Base-by-base conservation (phyloP, 352 stramenopile genomes). In the Globisporangium middletonii region DNA sequence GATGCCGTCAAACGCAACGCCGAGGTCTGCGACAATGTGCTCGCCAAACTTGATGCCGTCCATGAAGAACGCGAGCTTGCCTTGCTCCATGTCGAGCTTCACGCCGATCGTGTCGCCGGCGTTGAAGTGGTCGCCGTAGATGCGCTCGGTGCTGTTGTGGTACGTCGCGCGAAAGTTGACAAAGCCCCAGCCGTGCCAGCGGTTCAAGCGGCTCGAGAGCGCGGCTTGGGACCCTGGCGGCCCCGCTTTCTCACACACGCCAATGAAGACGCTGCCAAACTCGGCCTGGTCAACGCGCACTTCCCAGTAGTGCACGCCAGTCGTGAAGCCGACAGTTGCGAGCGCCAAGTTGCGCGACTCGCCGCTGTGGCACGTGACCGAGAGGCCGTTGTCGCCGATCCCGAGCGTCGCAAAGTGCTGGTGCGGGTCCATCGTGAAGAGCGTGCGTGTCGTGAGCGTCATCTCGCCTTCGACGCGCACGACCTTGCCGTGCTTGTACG, bases 41-140 rank as follows among this genome's bases (percentile, higher is more conserved):
- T 99, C 96, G n/a, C 97, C 97, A 79, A 98, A 99, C 71, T 99
- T 99, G 50, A 99, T 94, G 19, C 96, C 97, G 67, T 99, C 97
- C 79, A 98, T 98, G 59, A 99, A 99, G 70, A 99, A 99, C 41
- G 90, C 94, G 45, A 99, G 67, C 50, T 96, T 97, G 38, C 97
- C 97, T 67, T 92, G 82, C 64, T 99, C 96, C 80, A 98, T 99
- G 77, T 99, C 96, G 12, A 99, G 81, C 57, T 98, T 80, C 6
- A 99, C 97, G 42, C 97, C 97, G 62, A 99, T 97, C n/a, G 89
- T 98, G 75, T 99, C 97, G 41, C 95, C 96, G 26, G 94, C 83
- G 64, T 94, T 94, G 52, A 94, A 95, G 57, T 94, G 83, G 55
- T 94, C 85, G 15, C 87, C 87, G 45, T 95, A 95, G 43, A 95